These are phyloP conservation scores for Microsporum canis DNA, from an alignment of 2,329 filamentous ascomycete species.

Conservation along the genomic window DNA sequence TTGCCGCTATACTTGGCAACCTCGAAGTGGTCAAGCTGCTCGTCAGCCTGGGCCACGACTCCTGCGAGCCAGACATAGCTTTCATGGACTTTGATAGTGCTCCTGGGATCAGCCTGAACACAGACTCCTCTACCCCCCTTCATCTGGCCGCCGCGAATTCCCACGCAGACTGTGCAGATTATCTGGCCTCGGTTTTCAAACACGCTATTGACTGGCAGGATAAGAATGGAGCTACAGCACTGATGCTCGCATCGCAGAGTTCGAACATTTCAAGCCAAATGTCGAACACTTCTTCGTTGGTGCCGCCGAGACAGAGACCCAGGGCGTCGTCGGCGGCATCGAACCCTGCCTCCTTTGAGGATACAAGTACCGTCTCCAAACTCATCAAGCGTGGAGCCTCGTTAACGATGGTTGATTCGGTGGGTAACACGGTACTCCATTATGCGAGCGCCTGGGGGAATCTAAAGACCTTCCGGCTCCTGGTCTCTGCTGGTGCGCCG, in stretches of 20 bases:
- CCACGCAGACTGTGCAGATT: constrained; percentile 61
- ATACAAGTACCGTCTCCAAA: constrained; percentile 20
- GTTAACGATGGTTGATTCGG: constrained; percentile 50
- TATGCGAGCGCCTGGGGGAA: constrained; percentile 76
- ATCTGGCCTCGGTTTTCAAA: constrained; percentile 55
- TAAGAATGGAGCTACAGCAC: constrained; percentile 46
- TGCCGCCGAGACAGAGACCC: constrained; percentile 17
- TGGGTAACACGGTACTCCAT: constrained; percentile 79
- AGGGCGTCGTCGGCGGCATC: constrained; percentile 13
- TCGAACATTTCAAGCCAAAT: constrained; percentile 15
- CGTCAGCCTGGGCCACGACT: constrained; percentile 63
- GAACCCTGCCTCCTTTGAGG: constrained; percentile 18
- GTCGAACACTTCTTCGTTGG: constrained; percentile 14
- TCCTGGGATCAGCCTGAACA: constrained; percentile 60
- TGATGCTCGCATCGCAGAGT: constrained; percentile 32
- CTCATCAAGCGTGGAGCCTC: constrained; percentile 28
- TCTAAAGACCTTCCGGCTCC: constrained; percentile 61
- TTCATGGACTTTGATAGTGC: constrained; percentile 20
- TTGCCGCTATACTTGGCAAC: constrained; percentile 64
- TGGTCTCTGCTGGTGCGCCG: constrained; percentile 69
- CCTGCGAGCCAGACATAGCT: constrained; percentile 27
- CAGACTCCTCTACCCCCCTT: constrained; percentile 66
- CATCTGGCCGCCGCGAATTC: constrained; percentile 63
- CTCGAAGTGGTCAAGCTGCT: constrained; percentile 58
- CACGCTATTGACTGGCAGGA: constrained; percentile 55